Conservation (phyloP, 164 flowering plant species). For the Liriodendron chinense region DNA sequence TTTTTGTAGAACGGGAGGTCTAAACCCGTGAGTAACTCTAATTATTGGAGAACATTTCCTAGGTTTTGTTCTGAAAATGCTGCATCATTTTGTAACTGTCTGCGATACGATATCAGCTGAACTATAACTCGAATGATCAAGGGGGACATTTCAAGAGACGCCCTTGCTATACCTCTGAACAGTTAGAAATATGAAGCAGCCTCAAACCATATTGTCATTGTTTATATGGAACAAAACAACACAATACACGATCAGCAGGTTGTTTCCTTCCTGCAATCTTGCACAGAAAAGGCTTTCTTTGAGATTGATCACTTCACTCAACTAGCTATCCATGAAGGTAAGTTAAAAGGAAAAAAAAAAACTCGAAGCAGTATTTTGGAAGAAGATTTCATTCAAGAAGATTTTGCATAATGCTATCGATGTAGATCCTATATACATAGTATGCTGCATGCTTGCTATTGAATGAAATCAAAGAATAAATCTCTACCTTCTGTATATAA, state of each 20-base stretch:
- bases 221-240: not conserved
- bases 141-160: not conserved
- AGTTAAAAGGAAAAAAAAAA: not conserved
- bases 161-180: not conserved
- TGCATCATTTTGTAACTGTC: too few relatives aligned
- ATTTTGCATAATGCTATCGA: not conserved
- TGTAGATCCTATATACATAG: not conserved
- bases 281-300: not conserved
- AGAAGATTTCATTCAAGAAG: not conserved
- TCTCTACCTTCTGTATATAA: not conserved
- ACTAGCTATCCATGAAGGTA: not conserved
- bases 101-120: too few relatives aligned
- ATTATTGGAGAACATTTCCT: too few relatives aligned
- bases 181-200: not conserved
- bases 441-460: not conserved
- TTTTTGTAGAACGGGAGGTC: too few relatives aligned
- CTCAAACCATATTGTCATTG: not conserved
- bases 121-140: too few relatives aligned
- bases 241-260: not conserved
- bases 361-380: not conserved
- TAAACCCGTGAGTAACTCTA: too few relatives aligned
- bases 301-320: not conserved
- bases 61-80: too few relatives aligned
- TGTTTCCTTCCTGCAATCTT: too few relatives aligned
- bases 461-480: too few relatives aligned